Evolutionary conservation across 2,329 filamentous ascomycete species (phyloP), one percentile per base, ranked within the genome.

Genomic region (Coleophoma crateriformis): DNA sequence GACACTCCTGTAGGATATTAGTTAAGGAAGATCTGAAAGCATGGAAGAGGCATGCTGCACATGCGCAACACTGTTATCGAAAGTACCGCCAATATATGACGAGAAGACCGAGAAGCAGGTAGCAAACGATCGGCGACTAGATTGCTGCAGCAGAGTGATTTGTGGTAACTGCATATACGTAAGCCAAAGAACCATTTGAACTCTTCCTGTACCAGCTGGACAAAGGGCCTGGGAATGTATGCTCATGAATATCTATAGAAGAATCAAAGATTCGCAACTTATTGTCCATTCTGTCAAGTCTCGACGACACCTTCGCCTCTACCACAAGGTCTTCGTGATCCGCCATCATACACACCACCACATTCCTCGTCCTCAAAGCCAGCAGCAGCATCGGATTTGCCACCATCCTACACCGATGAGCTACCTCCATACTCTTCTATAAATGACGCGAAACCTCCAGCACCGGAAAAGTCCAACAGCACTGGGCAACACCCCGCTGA

Each of bases 241-340:
- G 27, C 27, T 27, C 27, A 27, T 47, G 46, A 27, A 49, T 15
- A 34, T 22, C 39, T 47, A 13, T 46, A 63, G 58, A 54, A 54
- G n/a, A 64, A 63, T 44, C 33, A 45, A 13, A 48, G 62, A 42
- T 64, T 64, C 52, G 55, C 55, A 38, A 60, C 51, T 35, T 82
- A 82, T 57, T 83, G 79, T 63, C 88, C 88, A 0, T 92, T 87
- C 66, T 94, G 88, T 64, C 88, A 92, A 67, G 78, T 89, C 58
- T 83, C 84, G 5, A 77, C 72, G 41, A 71, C 68, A 4, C 80
- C 83, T 3, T 80, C 79, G 7, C 67, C 83, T 3, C 73, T 82
- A 44, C 78, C 82, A 1, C 82, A 82, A 67, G 82, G 84, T 11
- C 73, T 89, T 20, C 78, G 75, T 61, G 79, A 85, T 51, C 85